Conservation (phyloP, 371 early-diverging fungal species). For the Apophysomyces ossiformis region DNA sequence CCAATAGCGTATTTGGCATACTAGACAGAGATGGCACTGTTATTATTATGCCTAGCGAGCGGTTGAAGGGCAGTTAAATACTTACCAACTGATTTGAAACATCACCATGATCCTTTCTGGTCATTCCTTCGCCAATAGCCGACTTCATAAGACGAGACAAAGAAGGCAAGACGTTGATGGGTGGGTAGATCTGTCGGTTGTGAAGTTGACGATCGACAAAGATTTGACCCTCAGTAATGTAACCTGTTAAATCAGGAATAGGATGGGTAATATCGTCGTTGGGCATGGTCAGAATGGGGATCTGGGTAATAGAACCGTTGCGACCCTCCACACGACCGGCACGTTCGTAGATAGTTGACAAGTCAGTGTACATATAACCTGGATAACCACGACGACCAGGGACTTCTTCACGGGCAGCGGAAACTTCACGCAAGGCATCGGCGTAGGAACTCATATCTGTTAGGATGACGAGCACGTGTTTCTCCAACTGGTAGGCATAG, state of each 20-base stretch:
- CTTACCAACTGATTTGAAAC: slow-evolving; percentile 98
- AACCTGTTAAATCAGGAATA: slow-evolving; percentile 99
- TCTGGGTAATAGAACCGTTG: slow-evolving; percentile 99
- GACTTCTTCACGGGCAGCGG: slow-evolving; percentile 99
- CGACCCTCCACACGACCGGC: slow-evolving; percentile 99
- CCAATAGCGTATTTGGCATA: slow-evolving; percentile 99
- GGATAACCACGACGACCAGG: slow-evolving; percentile 99
- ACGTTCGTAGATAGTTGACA: slow-evolving; percentile 99
- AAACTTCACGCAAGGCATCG: slow-evolving; percentile 99
- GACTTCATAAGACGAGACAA: slow-evolving; percentile 99
- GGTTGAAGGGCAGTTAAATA: neutral
- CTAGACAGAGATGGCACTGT: slow-evolving; percentile 29
- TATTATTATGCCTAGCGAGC: neutral
- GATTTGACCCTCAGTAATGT: slow-evolving; percentile 99
- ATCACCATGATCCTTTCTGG: slow-evolving; percentile 99
- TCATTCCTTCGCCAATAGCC: slow-evolving; percentile 99
- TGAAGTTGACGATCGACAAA: slow-evolving; percentile 99
- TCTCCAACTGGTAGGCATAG: slow-evolving; percentile 99
- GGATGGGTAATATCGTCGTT: slow-evolving; percentile 99
- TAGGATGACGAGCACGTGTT: slow-evolving; percentile 99
- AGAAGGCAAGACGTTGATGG: slow-evolving; percentile 99
- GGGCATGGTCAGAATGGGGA: slow-evolving; percentile 99
- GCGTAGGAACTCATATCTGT: slow-evolving; percentile 99
- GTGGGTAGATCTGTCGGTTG: slow-evolving; percentile 99
- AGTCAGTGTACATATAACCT: slow-evolving; percentile 99